phyloP scores from a whole-genome alignment of 2,329 filamentous ascomycete genomes.

The Macrophomina pseudophaseolina region DNA sequence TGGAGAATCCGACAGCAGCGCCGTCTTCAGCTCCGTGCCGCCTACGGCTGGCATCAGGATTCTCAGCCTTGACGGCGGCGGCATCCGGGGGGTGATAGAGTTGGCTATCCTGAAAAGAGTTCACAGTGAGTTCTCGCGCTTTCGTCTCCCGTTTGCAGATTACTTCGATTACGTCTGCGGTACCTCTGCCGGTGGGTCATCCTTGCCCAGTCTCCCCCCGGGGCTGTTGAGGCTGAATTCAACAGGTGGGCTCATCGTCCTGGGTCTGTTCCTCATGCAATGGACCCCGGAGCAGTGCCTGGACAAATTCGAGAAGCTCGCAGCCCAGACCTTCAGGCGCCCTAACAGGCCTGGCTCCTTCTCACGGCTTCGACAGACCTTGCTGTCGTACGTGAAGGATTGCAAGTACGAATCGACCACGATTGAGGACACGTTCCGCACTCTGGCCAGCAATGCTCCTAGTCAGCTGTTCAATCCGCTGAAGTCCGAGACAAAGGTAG shows the following conservation, averaged over 20 bases:
- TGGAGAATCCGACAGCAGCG: constrained; percentile 26
- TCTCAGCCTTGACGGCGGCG: constrained; percentile 46
- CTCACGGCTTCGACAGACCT: constrained; percentile 30
- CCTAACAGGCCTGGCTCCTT: constrained; percentile 27
- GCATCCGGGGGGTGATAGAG: constrained; percentile 35
- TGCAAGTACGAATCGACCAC: constrained; percentile 33
- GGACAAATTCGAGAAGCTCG: constrained; percentile 34
- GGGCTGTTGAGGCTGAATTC: background rate
- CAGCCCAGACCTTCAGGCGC: constrained; percentile 33
- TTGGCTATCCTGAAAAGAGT: constrained; percentile 32
- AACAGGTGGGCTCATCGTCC: constrained; percentile 36
- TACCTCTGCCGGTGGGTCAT: constrained; percentile 35
- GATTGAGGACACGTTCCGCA: constrained; percentile 35
- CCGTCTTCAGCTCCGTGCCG: constrained; percentile 37
- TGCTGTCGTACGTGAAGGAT: constrained; percentile 36
- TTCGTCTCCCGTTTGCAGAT: constrained; percentile 31
- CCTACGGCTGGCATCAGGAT: constrained; percentile 41
- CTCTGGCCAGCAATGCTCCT: constrained; percentile 25
- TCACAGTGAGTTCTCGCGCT: constrained; percentile 28
- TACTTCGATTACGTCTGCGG: constrained; percentile 37
- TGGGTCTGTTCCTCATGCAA: constrained; percentile 37
- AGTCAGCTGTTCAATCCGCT: constrained; percentile 38
- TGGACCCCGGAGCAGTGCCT: constrained; percentile 33
- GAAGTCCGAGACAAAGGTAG: constrained; percentile 35
- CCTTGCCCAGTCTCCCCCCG: background rate